Base-by-base conservation (phyloP, 1,139 yeast species). In the Nakaseomyces kungkrabaensis region DNA sequence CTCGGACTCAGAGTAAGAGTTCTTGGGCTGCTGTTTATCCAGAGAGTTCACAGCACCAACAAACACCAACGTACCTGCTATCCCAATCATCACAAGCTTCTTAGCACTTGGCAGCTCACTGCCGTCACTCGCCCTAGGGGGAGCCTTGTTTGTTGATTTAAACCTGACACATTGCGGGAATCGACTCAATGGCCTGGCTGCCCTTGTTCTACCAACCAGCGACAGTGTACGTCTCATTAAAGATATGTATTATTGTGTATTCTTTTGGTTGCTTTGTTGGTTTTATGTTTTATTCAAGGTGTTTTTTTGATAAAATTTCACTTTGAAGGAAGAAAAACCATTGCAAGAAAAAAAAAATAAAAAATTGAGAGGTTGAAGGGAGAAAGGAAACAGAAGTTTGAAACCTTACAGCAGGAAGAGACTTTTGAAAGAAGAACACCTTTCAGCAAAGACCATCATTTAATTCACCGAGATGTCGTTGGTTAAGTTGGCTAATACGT, bases 401-500 rank as follows among this genome's bases (percentile, higher is more conserved):
- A 17, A 17, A 17, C 22, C 22, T 17, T 17, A 17, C 22, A 17
- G 22, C 22, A 17, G 22, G 22, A 1, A 17, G 22, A 17, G 22
- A 17, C 22, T 17, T 17, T 17, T 17, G 22, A 17, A 17, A 17
- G 22, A 17, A 3, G 22, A 17, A 17, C 3, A 17, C 22, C 22
- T 17, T 17, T 17, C 22, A 17, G 22, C 22, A 17, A n/a, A n/a
- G n/a, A 17, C 22, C 2, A 17, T 17, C 1, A 17, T 17, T 17
- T 17, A 17, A 1, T 17, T 17, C 6, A 29, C 31, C 3, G 6
- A 62, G 46, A 87, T 89, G 96, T 89, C 97, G 37, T 76, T 90
- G 54, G 95, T 85, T 47, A 83, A 82, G 59, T 75, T 90, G 56
- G 95, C 94, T 32, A 79, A 87, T 69, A 77, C 85, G 51, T 88